A percentile compares a stretch with the other conserved stretches of the same genome.
Conservation (phyloP, 108 stramenopile species). For the Cyclotella baltica region DNA sequence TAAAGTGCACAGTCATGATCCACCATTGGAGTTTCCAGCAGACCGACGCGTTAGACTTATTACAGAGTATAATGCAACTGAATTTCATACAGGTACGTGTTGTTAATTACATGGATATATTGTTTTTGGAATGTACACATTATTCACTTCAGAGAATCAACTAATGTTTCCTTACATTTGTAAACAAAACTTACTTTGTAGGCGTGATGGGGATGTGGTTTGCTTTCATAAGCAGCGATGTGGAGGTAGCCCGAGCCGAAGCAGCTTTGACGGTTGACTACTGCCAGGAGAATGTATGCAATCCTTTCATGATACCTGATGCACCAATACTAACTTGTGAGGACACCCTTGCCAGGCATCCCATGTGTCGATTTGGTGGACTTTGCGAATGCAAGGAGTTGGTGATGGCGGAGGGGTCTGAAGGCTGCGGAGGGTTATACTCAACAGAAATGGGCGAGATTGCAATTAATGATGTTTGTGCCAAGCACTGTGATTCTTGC, state of each 20-base stretch:
- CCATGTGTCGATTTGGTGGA: slow-evolving; percentile 23
- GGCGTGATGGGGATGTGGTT: slow-evolving; percentile 28
- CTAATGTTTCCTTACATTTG: not conserved
- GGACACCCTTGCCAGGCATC: slow-evolving; percentile 8
- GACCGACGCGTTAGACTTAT: slow-evolving; percentile 23
- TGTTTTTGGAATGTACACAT: no score
- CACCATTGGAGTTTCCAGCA: slow-evolving; percentile 15
- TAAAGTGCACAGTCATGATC: slow-evolving; percentile 6
- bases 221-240: slow-evolving; percentile 13
- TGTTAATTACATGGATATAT: not conserved
- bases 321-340: not conserved
- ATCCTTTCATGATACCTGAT: slow-evolving; percentile 6
- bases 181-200: not conserved
- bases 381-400: slow-evolving; percentile 17
- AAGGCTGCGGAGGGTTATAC: slow-evolving; percentile 17
- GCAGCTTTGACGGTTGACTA: slow-evolving; percentile 13
- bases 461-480: slow-evolving; percentile 15
- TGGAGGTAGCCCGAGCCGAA: not conserved
- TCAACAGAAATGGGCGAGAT: slow-evolving; percentile 16
- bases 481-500: slow-evolving; percentile 6
- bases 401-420: not conserved
- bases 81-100: slow-evolving; percentile 18
- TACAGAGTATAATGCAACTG: slow-evolving; percentile 31
- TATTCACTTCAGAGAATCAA: no score
- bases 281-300: slow-evolving; percentile 1